Base-by-base conservation (phyloP, 352 stramenopile species). In the Phytophthora boehmeriae region DNA sequence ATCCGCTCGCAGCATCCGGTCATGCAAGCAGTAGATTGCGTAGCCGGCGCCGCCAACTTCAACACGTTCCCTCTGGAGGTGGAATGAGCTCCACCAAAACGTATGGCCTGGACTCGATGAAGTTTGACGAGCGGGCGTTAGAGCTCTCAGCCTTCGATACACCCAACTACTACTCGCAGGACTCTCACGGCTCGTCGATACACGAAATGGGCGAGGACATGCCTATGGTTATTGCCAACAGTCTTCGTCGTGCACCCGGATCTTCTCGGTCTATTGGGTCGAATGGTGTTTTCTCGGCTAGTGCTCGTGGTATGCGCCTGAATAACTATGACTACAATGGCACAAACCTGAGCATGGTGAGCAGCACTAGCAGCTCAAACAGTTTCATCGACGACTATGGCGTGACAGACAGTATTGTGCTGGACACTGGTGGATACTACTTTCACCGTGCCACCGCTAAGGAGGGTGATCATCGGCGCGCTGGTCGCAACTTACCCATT, bases 341-440 rank as follows among this genome's bases (percentile, higher is more conserved):
- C 19, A 56, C 63, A 0, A 73, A 67, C 36, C 41, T 75, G 19
- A 85, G 78, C 30, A 66, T 73, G 30, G 59, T 75, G 8, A 83
- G 75, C 22, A 78, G 68, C 44, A 63, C 54, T 2, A 85, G 76
- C 58, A 80, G 74, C 32, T 71, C 73, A 1, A 88, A 75, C 47
- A 85, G 73, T 45, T 81, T 83, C 25, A 69, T 68, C 14, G 74
- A 87, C 19, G 73, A 81, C 27, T 71, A 71, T 27, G 71, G 73
- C 2, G 63, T 83, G 8, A 78, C 80, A 1, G 78, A 88, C 39
- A 90, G 83, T 42, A 83, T 92, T 52, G 66, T 90, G 16, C 50
- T 92, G 10, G 81, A 88, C 44, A 75, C 63, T 10, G 80, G 78
- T n/a, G 83, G 83, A 4, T 92, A 92, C 63, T 92, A 90, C 51